Conservation (phyloP, 495 filamentous ascomycete species). For the Geoglossum glabrum region DNA sequence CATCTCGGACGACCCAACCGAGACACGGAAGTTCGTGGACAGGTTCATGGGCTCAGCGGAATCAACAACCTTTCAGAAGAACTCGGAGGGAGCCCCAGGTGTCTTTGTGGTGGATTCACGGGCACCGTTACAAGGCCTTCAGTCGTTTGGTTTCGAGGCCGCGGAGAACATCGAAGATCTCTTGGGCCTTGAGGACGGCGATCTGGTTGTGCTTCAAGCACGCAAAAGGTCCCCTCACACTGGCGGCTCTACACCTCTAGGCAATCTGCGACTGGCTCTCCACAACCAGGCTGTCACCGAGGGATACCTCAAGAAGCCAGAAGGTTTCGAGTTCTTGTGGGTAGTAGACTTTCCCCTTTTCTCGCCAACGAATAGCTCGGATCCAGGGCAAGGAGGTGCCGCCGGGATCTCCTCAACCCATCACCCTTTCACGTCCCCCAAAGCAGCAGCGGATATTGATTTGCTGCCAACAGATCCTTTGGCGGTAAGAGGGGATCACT, state of each 20-base stretch:
- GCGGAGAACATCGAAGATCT: conserved; percentile 34
- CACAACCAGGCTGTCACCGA: conserved; percentile 41
- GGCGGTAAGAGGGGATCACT: conserved; percentile 58
- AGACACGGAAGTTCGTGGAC: conserved; percentile 37
- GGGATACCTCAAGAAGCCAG: conserved; percentile 32
- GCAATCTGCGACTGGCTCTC: conserved; percentile 50
- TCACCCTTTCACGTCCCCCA: conserved; percentile 88
- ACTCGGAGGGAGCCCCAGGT: conserved; percentile 50
- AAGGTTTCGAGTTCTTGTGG: conserved; percentile 55
- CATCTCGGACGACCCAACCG: conserved; percentile 22
- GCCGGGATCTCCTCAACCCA: conserved; percentile 76
- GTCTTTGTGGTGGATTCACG: conserved; percentile 51
- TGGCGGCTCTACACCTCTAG: conserved; percentile 60
- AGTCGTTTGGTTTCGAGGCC: conserved; percentile 52
- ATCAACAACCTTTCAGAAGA: conserved; percentile 36
- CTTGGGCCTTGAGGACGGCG: conserved; percentile 40
- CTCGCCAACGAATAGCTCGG: conserved; percentile 36
- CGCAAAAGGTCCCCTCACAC: conserved; percentile 38
- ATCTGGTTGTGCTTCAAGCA: conserved; percentile 63
- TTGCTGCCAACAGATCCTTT: conserved; percentile 52
- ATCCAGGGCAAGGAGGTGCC: conserved; percentile 58
- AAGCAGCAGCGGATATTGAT: conserved; percentile 49
- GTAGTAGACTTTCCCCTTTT: conserved; percentile 83
- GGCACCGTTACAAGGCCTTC: conserved; percentile 50
- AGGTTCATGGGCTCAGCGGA: conserved; percentile 48